Evolutionary conservation across 805 yeast genomes (phyloP).

Genomic region (Jamesozyma piceae): DNA sequence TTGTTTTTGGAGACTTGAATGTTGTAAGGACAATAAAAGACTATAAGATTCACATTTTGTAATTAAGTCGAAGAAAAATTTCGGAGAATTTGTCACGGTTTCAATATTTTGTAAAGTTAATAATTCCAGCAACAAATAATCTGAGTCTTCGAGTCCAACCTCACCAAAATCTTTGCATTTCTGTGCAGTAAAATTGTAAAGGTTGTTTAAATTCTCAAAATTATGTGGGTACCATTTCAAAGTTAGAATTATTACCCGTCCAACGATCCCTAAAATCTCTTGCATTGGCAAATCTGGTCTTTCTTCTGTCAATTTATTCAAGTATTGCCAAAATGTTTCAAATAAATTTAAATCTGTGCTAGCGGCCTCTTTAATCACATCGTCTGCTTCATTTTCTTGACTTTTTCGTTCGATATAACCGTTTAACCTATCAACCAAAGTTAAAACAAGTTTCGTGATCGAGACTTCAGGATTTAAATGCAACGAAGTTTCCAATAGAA

Average conservation of each 20-base stretch:
- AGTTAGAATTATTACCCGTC: slow-evolving; percentile 55
- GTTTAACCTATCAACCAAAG: slow-evolving; percentile 60
- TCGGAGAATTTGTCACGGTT: not conserved
- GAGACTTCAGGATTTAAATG: slow-evolving; percentile 64
- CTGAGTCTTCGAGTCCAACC: slow-evolving; percentile 10
- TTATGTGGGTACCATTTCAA: slow-evolving; percentile 58
- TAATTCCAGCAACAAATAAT: slow-evolving; percentile 15
- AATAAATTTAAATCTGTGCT: slow-evolving; percentile 36
- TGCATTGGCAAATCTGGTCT: slow-evolving; percentile 60
- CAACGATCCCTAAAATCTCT: slow-evolving; percentile 55
- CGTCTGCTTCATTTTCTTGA: not conserved
- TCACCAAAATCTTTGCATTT: slow-evolving; percentile 32
- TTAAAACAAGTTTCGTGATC: slow-evolving; percentile 52
- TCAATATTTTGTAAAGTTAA: slow-evolving; percentile 11
- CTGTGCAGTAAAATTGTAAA: slow-evolving; percentile 46
- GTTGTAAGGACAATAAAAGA: slow-evolving; percentile 35
- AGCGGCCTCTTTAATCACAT: not conserved
- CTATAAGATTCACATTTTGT: slow-evolving; percentile 19
- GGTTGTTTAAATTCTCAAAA: slow-evolving; percentile 47
- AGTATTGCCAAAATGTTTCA: slow-evolving; percentile 56
- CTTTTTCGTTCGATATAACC: slow-evolving; percentile 13
- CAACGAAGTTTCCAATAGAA: slow-evolving; percentile 54
- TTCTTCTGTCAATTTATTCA: slow-evolving; percentile 42
- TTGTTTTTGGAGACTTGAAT: slow-evolving; percentile 36
- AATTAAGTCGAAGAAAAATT: slow-evolving; percentile 15